Conservation (phyloP, 1,284 basidiomycete genomes). For the Microstroma glucosiphilum region DNA sequence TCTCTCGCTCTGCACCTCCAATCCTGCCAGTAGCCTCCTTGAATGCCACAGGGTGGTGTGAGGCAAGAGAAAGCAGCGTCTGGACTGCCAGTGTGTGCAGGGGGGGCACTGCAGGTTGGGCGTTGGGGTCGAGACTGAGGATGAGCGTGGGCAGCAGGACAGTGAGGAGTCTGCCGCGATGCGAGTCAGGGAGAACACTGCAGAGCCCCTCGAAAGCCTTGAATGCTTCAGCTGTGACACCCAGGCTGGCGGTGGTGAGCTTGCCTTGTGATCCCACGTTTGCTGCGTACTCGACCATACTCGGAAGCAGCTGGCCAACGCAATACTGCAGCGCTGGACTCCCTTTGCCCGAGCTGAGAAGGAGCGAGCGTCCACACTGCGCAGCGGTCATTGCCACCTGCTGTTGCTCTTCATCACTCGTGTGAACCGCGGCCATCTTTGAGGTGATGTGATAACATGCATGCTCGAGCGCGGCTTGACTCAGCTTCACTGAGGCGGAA, state of each 20-base stretch:
- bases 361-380: constrained; percentile 77
- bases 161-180: constrained; percentile 61
- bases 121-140: constrained; percentile 57
- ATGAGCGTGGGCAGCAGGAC: constrained; percentile 73
- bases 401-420: constrained; percentile 52
- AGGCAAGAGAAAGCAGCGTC: constrained; percentile 62
- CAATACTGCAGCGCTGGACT: constrained; percentile 67
- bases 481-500: constrained; percentile 64
- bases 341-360: constrained; percentile 57
- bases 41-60: constrained; percentile 69
- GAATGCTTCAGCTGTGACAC: constrained; percentile 68
- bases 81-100: constrained; percentile 58
- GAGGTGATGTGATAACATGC: constrained; percentile 76
- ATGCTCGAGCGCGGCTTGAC: constrained; percentile 72
- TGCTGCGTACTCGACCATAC: constrained; percentile 70
- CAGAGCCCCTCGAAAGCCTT: constrained; percentile 70
- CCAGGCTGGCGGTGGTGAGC: constrained; percentile 54
- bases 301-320: constrained; percentile 67
- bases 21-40: constrained; percentile 75
- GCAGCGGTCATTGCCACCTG: constrained; percentile 74
- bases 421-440: constrained; percentile 55
- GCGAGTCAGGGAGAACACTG: constrained; percentile 43
- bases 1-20: constrained; percentile 59
- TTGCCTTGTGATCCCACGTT: constrained; percentile 49
- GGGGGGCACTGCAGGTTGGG: constrained; percentile 46